Evolutionary conservation across 352 stramenopile genomes (phyloP), one percentile per base, ranked within the genome.

Genomic region (Globisporangium irregulare): DNA sequence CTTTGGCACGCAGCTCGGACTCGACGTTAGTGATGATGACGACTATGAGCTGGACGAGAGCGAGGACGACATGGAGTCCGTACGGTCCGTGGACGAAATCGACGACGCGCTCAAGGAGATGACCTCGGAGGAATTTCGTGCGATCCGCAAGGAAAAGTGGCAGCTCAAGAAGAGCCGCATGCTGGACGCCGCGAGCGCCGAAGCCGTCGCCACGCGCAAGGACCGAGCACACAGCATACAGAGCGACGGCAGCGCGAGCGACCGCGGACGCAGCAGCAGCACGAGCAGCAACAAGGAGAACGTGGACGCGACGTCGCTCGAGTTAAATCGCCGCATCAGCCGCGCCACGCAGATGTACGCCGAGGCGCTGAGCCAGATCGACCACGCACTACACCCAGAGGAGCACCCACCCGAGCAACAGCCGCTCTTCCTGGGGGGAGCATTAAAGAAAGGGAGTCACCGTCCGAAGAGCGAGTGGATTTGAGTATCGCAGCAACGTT

Each of bases 291-390:
- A 73, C 36, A 71, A 72, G 41, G 68, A 74, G 62, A 65, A 64
- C 48, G 55, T 46, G 29, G 55, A 60, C 8, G 29, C 55, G 74
- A 80, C 22, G 38, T 62, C 2, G 74, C 80, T 74, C 3, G 62
- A 76, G 32, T 57, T 74, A 4, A 84, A 78, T 63, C 69, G 74
- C 53, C 77, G 76, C 34, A 75, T 87, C 71, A 84, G 72, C 66
- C 80, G 83, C 36, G 80, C 80, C 4, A 82, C 77, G 34, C 77
- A 89, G 56, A 74, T 89, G 6, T 89, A 89, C 55, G 75, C 75
- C 1, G 78, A 87, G 54, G 80, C 80, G 24, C 82, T 89, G 61
- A 82, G 36, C 69, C 66, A 76, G 8, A 69, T 89, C 36, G 73
- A 89, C 68, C 77, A 73, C 27, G 80, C 80, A 43, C 75, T 89